phyloP scores from a whole-genome alignment of 768 basidiomycete genomes.

The Amanita pallidorosea region DNA sequence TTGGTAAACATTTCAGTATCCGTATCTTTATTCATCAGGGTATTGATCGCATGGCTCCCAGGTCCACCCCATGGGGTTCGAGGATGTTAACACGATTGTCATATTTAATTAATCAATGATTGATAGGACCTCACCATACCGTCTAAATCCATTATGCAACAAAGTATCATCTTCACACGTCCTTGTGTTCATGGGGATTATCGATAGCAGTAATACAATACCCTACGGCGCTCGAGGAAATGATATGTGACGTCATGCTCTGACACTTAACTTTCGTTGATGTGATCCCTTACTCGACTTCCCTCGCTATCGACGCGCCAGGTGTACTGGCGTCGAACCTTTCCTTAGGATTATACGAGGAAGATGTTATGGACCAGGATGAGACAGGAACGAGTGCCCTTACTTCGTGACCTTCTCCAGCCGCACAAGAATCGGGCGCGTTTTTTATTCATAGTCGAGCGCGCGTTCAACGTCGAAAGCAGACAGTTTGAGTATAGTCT shows the following conservation, averaged over 20 bases:
- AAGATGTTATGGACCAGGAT: neutral
- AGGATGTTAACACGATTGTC: no score
- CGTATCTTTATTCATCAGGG: no score
- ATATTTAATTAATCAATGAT: no score
- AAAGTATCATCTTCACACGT: no score
- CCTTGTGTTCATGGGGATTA: no score
- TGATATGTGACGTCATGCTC: conserved; percentile 3
- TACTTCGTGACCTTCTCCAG: neutral
- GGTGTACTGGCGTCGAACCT: conserved; percentile 9
- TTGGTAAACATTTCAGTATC: no score
- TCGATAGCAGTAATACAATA: no score
- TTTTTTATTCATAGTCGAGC: conserved; percentile 20
- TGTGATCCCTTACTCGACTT: conserved; percentile 26
- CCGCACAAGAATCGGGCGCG: conserved; percentile 9
- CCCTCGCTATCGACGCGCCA: conserved; percentile 10
- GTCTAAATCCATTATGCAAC: no score
- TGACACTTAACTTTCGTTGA: conserved; percentile 23
- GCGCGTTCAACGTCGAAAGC: conserved; percentile 37
- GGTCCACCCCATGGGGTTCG: no score
- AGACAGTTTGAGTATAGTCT: conserved; percentile 40
- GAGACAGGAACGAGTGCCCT: neutral
- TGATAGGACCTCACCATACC: no score
- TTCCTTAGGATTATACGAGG: neutral
- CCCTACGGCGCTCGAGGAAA: no score
- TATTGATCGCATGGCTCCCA: no score